A percentile compares a stretch with the other conserved stretches of the same genome.
Conservation (phyloP, 805 yeast genomes). For the Jamesozyma gamospora region DNA sequence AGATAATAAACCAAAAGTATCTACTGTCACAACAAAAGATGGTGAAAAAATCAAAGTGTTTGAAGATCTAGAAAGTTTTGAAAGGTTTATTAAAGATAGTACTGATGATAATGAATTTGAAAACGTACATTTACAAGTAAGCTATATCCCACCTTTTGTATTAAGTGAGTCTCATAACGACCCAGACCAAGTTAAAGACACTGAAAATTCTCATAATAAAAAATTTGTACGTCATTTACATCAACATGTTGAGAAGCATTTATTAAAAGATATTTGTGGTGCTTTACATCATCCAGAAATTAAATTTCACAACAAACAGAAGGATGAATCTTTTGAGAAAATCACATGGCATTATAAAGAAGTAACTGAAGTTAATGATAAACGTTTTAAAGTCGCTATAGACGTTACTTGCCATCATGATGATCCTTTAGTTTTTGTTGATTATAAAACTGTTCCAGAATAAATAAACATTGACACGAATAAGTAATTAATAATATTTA, state of each 20-base stretch:
- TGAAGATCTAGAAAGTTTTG: constrained; percentile 58
- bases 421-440: constrained; percentile 57
- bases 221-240: constrained; percentile 67
- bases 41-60: constrained; percentile 35
- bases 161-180: constrained; percentile 57
- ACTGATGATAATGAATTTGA: constrained; percentile 70
- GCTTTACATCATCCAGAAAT: constrained; percentile 45
- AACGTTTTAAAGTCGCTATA: constrained; percentile 57
- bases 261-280: constrained; percentile 54
- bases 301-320: constrained; percentile 44
- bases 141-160: constrained; percentile 67
- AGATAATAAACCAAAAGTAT: constrained; percentile 25
- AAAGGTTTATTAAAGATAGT: constrained; percentile 56
- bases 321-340: constrained; percentile 36
- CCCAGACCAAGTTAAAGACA: constrained; percentile 62
- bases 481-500: too few species aligned
- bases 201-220: constrained; percentile 60
- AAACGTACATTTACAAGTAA: constrained; percentile 54
- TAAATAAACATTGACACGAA: too few species aligned
- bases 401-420: constrained; percentile 57
- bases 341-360: constrained; percentile 61
- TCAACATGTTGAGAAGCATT: constrained; percentile 66
- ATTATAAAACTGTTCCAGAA: constrained; percentile 46
- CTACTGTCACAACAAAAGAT: constrained; percentile 21
- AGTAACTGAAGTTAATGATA: constrained; percentile 44